Percentiles rank a stretch among this genome's conserved stretches.
Conservation (phyloP, 768 basidiomycete species). For the Panus rudis region DNA sequence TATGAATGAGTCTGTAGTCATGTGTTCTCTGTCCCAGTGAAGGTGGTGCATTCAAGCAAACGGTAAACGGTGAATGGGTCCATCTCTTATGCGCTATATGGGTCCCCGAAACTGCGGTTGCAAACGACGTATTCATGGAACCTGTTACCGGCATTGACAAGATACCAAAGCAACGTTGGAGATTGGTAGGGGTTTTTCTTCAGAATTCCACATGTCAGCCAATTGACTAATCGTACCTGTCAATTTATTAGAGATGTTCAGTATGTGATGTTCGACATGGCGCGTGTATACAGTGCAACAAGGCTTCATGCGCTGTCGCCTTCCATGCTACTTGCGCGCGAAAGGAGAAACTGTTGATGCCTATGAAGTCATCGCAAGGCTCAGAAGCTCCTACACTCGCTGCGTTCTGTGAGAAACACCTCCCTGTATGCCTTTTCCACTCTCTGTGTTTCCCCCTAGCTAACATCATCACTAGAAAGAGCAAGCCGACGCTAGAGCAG, state of each 20-base stretch:
- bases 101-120: constrained; percentile 90
- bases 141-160: constrained; percentile 86
- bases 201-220: not conserved
- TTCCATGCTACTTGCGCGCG: constrained; percentile 95
- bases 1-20: constrained; percentile 39
- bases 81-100: constrained; percentile 96
- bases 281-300: constrained; percentile 95
- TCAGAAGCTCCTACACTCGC: constrained; percentile 67
- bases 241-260: constrained; percentile 51
- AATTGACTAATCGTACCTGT: too few species aligned
- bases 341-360: constrained; percentile 74
- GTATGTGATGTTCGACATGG: constrained; percentile 57
- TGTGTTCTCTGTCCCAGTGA: constrained; percentile 96
- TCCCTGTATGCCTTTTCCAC: constrained; percentile 60
- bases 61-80: constrained; percentile 86
- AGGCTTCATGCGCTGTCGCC: constrained; percentile 82
- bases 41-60: constrained; percentile 98
- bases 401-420: constrained; percentile 85
- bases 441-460: not conserved
- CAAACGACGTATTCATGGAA: constrained; percentile 97
- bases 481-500: constrained; percentile 54
- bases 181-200: constrained; percentile 53
- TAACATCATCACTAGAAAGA: constrained; percentile 44
- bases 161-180: constrained; percentile 90
- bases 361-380: constrained; percentile 79